These are phyloP conservation scores for Endocalyx cinctus DNA, from an alignment of 2,329 filamentous ascomycete species.

Conservation along the genomic window DNA sequence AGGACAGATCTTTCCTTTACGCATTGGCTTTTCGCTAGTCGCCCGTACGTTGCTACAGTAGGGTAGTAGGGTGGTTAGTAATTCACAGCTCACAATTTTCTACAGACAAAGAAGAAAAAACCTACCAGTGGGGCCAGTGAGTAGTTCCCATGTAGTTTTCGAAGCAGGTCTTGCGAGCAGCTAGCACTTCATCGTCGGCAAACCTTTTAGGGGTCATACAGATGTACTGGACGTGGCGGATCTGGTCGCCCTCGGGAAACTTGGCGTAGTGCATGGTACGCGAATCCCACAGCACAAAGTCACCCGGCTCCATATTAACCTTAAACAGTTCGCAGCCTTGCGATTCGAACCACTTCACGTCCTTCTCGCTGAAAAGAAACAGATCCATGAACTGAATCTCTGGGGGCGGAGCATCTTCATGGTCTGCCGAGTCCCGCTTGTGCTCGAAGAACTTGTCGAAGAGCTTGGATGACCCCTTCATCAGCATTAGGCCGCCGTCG, in stretches of 20 bases:
- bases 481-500: slow-evolving; percentile 41
- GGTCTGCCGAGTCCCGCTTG: slow-evolving; percentile 9
- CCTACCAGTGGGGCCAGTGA: slow-evolving; percentile 30
- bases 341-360: slow-evolving; percentile 38
- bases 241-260: slow-evolving; percentile 29
- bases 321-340: slow-evolving; percentile 34
- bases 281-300: slow-evolving; percentile 41
- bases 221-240: slow-evolving; percentile 32
- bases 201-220: slow-evolving; percentile 32
- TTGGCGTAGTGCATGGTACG: slow-evolving; percentile 41
- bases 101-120: slow-evolving; percentile 4
- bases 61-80: too few species aligned
- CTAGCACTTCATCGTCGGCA: slow-evolving; percentile 27
- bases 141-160: slow-evolving; percentile 30
- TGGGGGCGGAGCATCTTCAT: slow-evolving; percentile 25
- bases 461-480: slow-evolving; percentile 37
- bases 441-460: slow-evolving; percentile 40
- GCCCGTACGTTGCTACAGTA: slow-evolving; percentile 31
- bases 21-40: slow-evolving; percentile 27
- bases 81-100: too few species aligned
- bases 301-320: slow-evolving; percentile 35
- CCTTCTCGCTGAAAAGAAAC: slow-evolving; percentile 36
- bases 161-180: slow-evolving; percentile 29
- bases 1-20: slow-evolving; percentile 30
- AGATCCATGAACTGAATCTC: slow-evolving; percentile 32